Evolutionary conservation across 192 early-diverging fungal genomes (phyloP).

Genomic region (Lobulomyces angularis): DNA sequence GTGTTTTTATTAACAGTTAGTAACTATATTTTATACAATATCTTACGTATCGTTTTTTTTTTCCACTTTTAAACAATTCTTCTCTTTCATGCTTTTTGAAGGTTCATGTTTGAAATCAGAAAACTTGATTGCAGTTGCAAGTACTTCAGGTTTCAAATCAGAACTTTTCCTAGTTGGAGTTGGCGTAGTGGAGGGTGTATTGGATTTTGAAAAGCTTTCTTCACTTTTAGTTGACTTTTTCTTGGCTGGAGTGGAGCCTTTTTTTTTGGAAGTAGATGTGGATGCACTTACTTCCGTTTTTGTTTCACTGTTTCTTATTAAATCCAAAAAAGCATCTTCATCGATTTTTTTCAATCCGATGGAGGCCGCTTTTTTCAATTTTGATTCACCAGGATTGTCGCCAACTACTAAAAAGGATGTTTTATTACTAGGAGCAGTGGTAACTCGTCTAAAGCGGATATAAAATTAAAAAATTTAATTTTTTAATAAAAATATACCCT

Average conservation of each 20-base stretch:
- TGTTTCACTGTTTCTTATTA: slow-evolving; percentile 43
- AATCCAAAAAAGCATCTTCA: slow-evolving; percentile 72
- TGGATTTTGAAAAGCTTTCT: no score
- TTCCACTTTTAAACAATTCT: no score
- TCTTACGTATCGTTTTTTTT: no score
- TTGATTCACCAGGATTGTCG: slow-evolving; percentile 71
- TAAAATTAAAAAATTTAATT: slow-evolving; percentile 1
- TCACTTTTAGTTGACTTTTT: background rate
- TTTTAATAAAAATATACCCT: slow-evolving; percentile 30
- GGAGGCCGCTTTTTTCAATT: slow-evolving; percentile 64
- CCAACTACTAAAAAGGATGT: slow-evolving; percentile 83
- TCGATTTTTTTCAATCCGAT: slow-evolving; percentile 56
- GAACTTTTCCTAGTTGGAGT: no score
- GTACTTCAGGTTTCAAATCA: no score
- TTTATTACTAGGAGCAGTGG: slow-evolving; percentile 57
- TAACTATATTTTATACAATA: no score
- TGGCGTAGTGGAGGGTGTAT: no score
- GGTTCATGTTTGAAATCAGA: no score
- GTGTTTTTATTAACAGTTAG: no score
- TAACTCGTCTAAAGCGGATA: slow-evolving; percentile 46
- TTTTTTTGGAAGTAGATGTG: slow-evolving; percentile 6
- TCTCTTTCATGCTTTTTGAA: no score
- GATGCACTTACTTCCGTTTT: slow-evolving; percentile 21
- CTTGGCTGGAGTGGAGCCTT: slow-evolving; percentile 2
- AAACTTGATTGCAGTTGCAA: no score